phyloP scores from a whole-genome alignment of 805 yeast species.

The Starmerella tilneyi region DNA sequence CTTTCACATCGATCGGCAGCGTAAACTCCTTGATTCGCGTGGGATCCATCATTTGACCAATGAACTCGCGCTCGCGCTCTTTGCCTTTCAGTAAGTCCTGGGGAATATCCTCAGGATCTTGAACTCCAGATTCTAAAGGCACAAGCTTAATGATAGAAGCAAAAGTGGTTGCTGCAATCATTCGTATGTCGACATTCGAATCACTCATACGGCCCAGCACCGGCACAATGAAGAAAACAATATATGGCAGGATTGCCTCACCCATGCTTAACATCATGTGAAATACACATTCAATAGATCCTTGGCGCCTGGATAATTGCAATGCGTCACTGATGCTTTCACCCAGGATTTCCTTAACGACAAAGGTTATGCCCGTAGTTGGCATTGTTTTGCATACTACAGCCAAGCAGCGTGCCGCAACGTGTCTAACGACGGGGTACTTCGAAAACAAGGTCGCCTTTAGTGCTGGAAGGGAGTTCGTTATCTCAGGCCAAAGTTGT shows the following conservation, averaged over 20 bases:
- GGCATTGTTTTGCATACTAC: constrained; percentile 62
- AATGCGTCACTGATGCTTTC: constrained; percentile 76
- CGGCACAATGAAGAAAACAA: constrained; percentile 91
- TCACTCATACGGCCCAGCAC: constrained; percentile 97
- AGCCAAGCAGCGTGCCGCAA: constrained; percentile 83
- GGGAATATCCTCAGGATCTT: constrained; percentile 90
- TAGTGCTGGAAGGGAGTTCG: constrained; percentile 42
- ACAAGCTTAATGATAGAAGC: constrained; percentile 92
- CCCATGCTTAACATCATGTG: constrained; percentile 83
- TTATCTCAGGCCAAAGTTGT: constrained; percentile 38
- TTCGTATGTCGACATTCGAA: constrained; percentile 75
- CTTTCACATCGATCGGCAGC: constrained; percentile 83
- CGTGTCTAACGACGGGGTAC: constrained; percentile 77
- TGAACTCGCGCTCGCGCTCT: constrained; percentile 86
- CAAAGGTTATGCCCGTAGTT: constrained; percentile 58
- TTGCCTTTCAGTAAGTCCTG: constrained; percentile 72
- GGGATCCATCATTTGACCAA: constrained; percentile 97
- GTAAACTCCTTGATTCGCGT: constrained; percentile 77
- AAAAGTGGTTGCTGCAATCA: constrained; percentile 87
- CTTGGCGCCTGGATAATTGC: constrained; percentile 66
- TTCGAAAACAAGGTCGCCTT: constrained; percentile 49
- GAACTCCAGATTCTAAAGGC: constrained; percentile 94
- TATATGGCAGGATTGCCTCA: constrained; percentile 78
- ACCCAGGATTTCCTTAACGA: constrained; percentile 57
- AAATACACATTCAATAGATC: constrained; percentile 83